phyloP scores from a whole-genome alignment of 2,329 filamentous ascomycete species.

The Aureobasidium sp. region DNA sequence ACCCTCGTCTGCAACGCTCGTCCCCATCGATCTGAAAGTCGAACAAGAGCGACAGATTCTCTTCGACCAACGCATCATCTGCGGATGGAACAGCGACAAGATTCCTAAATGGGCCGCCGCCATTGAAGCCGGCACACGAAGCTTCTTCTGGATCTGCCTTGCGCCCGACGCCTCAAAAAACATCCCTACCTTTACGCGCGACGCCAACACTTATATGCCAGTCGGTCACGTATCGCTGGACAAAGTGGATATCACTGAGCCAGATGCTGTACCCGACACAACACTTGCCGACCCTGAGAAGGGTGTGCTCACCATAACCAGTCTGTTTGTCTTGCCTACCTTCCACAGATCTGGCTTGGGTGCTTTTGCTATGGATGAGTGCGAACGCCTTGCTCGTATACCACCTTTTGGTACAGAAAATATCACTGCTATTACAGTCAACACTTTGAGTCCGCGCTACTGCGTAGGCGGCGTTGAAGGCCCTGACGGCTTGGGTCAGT shows the following conservation, averaged over 20 bases:
- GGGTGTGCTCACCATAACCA: constrained; percentile 17
- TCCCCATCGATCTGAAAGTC: constrained; percentile 18
- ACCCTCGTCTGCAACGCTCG: constrained; percentile 10
- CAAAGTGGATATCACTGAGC: constrained; percentile 13
- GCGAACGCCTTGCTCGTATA: constrained; percentile 17
- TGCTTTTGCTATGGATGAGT: constrained; percentile 18
- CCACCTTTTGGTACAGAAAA: constrained; percentile 17
- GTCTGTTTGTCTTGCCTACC: constrained; percentile 20
- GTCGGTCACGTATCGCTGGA: constrained; percentile 20
- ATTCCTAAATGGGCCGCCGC: constrained; percentile 17
- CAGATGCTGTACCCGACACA: constrained; percentile 9
- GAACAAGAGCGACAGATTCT: constrained; percentile 16
- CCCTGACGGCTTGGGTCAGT: constrained; percentile 17
- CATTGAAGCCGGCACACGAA: constrained; percentile 14
- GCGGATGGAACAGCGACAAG: constrained; percentile 19
- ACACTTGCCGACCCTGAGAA: constrained; percentile 15
- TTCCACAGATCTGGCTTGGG: constrained; percentile 18
- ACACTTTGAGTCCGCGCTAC: constrained; percentile 18
- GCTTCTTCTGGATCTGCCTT: constrained; percentile 21
- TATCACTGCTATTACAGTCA: constrained; percentile 17
- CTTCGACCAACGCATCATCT: constrained; percentile 19
- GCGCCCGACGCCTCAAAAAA: not conserved
- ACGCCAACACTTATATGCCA: constrained; percentile 2
- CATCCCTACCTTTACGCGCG: not conserved
- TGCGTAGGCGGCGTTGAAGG: constrained; percentile 13